Conservation (phyloP, 805 yeast species). For the Yamadazyma akitaensis region DNA sequence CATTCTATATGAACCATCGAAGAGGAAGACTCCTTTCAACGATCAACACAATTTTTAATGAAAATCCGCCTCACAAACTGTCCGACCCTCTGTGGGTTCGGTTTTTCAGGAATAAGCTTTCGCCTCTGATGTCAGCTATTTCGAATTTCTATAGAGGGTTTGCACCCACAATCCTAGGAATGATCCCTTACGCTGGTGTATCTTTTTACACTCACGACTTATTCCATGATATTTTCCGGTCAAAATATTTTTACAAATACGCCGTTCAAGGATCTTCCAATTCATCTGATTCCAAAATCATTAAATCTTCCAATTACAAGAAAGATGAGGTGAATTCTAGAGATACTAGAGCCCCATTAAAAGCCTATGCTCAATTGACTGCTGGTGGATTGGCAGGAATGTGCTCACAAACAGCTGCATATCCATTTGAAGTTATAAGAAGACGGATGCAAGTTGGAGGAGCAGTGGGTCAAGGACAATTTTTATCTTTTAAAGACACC, state of each 20-base stretch:
- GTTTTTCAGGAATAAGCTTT: slow-evolving; percentile 29
- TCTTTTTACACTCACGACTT: slow-evolving; percentile 92
- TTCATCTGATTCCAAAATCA: slow-evolving; percentile 15
- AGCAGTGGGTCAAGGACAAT: slow-evolving; percentile 58
- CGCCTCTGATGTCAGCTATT: slow-evolving; percentile 32
- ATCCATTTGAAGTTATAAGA: slow-evolving; percentile 93
- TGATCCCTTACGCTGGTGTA: slow-evolving; percentile 98
- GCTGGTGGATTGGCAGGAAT: slow-evolving; percentile 98
- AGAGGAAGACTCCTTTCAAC: slow-evolving; percentile 33
- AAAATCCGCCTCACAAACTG: slow-evolving; percentile 32
- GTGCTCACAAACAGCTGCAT: slow-evolving; percentile 93
- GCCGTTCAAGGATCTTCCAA: slow-evolving; percentile 34
- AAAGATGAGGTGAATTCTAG: slow-evolving; percentile 26
- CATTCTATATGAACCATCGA: slow-evolving; percentile 25
- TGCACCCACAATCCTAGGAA: slow-evolving; percentile 88
- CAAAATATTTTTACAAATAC: slow-evolving; percentile 50
- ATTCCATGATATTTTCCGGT: slow-evolving; percentile 80
- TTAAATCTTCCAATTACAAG: slow-evolving; percentile 5
- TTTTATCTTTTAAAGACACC: slow-evolving; percentile 50
- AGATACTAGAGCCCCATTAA: slow-evolving; percentile 61
- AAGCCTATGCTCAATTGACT: slow-evolving; percentile 85
- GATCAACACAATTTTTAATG: slow-evolving; percentile 28
- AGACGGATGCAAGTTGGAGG: slow-evolving; percentile 96
- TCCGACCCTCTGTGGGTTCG: slow-evolving; percentile 38
- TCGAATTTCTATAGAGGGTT: slow-evolving; percentile 91